Base-by-base conservation (phyloP, 352 stramenopile species). In the Pythium vanterpoolii region DNA sequence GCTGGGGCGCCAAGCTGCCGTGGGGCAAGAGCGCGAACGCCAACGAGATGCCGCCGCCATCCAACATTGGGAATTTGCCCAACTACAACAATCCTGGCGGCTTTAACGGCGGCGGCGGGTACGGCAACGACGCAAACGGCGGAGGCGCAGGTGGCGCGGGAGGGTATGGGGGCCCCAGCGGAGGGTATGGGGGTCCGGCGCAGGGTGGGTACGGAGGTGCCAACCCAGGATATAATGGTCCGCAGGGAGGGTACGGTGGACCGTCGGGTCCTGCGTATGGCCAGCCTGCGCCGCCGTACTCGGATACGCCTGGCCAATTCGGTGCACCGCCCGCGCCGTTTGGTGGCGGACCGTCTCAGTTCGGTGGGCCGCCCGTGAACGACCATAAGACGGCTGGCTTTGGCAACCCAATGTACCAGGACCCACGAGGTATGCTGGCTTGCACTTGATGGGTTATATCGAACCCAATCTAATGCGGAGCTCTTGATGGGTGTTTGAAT, bases 331-430 rank as follows among this genome's bases (percentile, higher is more conserved):
- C 51, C 10, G 68, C 54, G 33, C 62, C 64, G 21, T 81, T 73
- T 34, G 80, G 69, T 64, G 76, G 69, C 63, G 76, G 70, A 62
- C 71, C 70, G 13, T 64, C 62, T 14, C 62, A 64, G 55, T 83
- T 80, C 43, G 77, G 77, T 54, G 72, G 67, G 8, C 73, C 72
- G 26, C 77, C 73, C n/a, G 78, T 82, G 52, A 81, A 84, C 61
- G 77, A 90, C 42, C 68, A 87, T 60, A 80, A 93, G 56, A 96
- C 98, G 61, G 83, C 94, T 26, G 95, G 95, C 28, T 97, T 98
- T 73, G 95, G 95, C 27, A 98, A 98, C 68, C 92, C 95, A 7
- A 96, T 97, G 81, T 98, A 96, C 65, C 77, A 92, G 48, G 93
- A 98, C 68, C 89, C 93, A 28, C 73, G 83, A 62, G 74, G 80